These are phyloP conservation scores for Saccharomyces hybrid DNA, from an alignment of 1,139 yeast genomes.

Conservation along the genomic window DNA sequence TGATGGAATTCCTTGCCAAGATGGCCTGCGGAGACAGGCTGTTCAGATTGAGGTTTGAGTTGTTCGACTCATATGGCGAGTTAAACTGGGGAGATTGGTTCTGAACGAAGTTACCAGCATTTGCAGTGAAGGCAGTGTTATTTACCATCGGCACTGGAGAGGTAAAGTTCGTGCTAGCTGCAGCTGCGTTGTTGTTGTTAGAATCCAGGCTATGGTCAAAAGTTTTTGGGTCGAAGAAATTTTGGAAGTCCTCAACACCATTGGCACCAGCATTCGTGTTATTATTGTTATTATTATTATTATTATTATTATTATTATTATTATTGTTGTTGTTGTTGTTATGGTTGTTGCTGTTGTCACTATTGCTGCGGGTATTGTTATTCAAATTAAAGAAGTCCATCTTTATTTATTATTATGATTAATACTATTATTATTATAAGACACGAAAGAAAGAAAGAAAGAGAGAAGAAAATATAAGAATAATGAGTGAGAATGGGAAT, in stretches of 20 bases:
- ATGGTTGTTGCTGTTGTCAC: background rate
- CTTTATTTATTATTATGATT: background rate
- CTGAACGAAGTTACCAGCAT: constrained; percentile 1
- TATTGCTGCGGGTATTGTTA: background rate
- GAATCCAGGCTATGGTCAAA: background rate
- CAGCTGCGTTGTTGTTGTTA: background rate
- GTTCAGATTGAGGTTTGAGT: constrained; percentile 7
- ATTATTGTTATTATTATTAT: background rate
- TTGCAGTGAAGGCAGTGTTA: background rate
- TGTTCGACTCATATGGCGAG: constrained; percentile 1
- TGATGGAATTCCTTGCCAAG: constrained; percentile 23
- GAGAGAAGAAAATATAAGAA: background rate
- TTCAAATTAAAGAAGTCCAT: background rate
- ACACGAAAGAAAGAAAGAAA: background rate
- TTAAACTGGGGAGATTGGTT: constrained; percentile 2
- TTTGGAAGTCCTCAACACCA: background rate
- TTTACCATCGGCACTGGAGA: background rate
- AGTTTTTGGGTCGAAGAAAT: background rate
- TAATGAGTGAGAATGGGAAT: background rate
- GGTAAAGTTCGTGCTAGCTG: background rate
- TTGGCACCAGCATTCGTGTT: background rate
- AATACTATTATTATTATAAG: background rate
- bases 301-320: background rate
- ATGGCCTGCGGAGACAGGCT: constrained; percentile 30
- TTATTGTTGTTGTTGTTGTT: background rate